Conservation (phyloP, 257 asterid species). For the Penstemon barbatus region DNA sequence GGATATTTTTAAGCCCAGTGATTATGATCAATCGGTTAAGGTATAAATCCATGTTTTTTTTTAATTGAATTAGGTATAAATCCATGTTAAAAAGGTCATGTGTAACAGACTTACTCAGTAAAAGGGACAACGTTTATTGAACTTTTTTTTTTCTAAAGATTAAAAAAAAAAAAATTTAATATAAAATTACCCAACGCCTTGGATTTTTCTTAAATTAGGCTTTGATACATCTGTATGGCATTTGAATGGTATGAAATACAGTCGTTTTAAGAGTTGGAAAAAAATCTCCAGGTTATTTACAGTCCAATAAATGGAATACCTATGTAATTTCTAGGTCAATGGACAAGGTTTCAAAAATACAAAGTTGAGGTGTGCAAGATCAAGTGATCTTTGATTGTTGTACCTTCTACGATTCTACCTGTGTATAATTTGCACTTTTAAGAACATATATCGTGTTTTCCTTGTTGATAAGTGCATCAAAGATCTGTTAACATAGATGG, state of each 20-base stretch:
- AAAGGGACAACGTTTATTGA: neutral
- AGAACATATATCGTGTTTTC: neutral
- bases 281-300: neutral
- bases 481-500: no score
- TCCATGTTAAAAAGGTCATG: constrained; percentile 1
- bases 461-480: neutral
- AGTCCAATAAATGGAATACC: neutral
- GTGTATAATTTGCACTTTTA: neutral
- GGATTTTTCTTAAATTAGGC: neutral
- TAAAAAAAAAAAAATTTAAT: no score
- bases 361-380: neutral
- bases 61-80: no score
- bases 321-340: neutral
- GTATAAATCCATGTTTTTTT: no score
- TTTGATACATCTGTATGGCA: neutral
- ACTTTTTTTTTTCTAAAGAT: neutral
- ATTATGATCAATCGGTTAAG: no score
- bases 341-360: neutral
- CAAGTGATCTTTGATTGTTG: neutral
- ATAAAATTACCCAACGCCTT: neutral
- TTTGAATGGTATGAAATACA: neutral
- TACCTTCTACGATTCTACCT: neutral
- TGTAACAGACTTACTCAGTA: neutral
- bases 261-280: neutral
- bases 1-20: neutral